phyloP scores from a whole-genome alignment of 208 protist genomes.

The Trypanosoma melophagium region DNA sequence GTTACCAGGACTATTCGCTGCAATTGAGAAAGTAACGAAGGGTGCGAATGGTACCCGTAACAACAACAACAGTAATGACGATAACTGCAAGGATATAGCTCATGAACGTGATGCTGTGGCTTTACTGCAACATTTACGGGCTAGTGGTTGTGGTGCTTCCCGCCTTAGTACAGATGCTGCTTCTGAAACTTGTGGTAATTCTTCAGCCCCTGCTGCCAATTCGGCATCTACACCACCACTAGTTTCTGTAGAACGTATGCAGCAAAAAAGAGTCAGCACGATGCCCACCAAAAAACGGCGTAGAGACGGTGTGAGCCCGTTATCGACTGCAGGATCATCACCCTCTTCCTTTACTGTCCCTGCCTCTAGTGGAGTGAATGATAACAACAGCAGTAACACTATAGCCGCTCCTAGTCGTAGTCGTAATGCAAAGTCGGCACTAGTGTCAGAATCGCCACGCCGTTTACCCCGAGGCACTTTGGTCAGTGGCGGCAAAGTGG shows the following conservation, averaged over 20 bases:
- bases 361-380: constrained; percentile 5
- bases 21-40: constrained; percentile 1
- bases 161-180: neutral
- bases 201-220: neutral
- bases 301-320: constrained; percentile 8
- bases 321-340: neutral
- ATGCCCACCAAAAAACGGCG: constrained; percentile 14
- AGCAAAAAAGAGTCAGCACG: neutral
- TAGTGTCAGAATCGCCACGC: neutral
- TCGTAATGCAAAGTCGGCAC: neutral
- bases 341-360: neutral
- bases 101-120: neutral
- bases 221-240: neutral
- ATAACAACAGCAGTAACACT: neutral
- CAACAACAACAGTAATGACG: neutral
- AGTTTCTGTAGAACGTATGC: neutral
- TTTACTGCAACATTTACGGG: neutral
- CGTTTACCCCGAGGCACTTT: constrained; percentile 3
- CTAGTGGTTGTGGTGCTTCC: too few relatives aligned
- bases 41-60: neutral
- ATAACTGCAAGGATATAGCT: neutral
- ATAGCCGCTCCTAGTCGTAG: neutral
- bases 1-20: constrained; percentile 8
- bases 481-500: neutral
- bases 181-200: neutral